Evolutionary conservation across 2,329 filamentous ascomycete species (phyloP), one percentile per base, ranked within the genome.

Genomic region (Aspergillus eucalypticola): DNA sequence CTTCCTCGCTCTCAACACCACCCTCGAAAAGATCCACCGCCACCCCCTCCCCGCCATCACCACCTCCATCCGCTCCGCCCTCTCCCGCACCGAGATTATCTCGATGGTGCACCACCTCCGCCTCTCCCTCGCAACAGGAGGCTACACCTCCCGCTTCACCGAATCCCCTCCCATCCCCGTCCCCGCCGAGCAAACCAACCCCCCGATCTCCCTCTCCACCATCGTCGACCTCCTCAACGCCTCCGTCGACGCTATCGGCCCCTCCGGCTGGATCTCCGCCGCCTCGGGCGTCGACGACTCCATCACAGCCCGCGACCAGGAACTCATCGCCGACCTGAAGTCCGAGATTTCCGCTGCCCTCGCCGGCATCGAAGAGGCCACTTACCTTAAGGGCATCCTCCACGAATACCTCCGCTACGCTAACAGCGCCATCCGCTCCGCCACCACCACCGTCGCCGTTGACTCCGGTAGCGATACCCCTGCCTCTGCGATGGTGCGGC

Each of bases 321-420:
- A 80, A 44, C 71, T 81, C 13, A 75, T 82, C 54, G 72, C 77
- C 15, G 78, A 82, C 51, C 77, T 82, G 73, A 76, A 79, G 60
- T 78, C 79, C 3, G 80, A 82, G 63, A 72, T 82, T 27, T 79
- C 79, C 3, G 78, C 79, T 50, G 77, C 79, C 1, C 73, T 80
- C 6, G 76, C 78, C 15, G 78, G 79, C 35, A 73, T 82, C 48
- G 78, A 82, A 58, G 80, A 82, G 62, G 78, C 80, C 1, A 75
- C 73, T 2, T 79, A 81, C 60, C 71, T 82, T 23, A 76, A 77
- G 60, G 79, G 79, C 6, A 75, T 82, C n/a, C 69, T 81, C 13
- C 74, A 77, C 29, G 79, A 81, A 63, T 79, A 78, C 49, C 70
- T 81, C 48, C 72, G 78, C 32, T 81, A 79, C 63, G 70, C 73